Conservation (phyloP, 495 filamentous ascomycete genomes). For the Sphaerosporella brunnea region DNA sequence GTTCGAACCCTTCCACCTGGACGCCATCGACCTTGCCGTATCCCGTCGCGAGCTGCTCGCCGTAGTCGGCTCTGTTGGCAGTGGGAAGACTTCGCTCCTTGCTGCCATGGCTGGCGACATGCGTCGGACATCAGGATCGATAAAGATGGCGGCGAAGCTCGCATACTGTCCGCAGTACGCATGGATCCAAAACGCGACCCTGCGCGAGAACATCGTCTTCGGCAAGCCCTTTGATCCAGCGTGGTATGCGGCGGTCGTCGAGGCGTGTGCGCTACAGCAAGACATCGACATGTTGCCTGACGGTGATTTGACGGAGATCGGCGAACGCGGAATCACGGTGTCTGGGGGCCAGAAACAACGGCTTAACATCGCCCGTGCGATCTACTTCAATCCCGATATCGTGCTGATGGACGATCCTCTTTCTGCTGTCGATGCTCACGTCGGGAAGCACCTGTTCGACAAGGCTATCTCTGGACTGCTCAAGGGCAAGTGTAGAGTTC, state of each 20-base stretch:
- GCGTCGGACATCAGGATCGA: constrained; percentile 56
- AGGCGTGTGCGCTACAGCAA: constrained; percentile 49
- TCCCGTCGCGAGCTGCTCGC: constrained; percentile 72
- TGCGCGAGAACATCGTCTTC: constrained; percentile 79
- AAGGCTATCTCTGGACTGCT: constrained; percentile 81
- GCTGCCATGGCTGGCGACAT: constrained; percentile 88
- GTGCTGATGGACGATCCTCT: constrained; percentile 74
- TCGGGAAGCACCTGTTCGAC: constrained; percentile 89
- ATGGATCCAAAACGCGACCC: constrained; percentile 87
- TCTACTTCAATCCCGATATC: constrained; percentile 68
- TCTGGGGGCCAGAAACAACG: constrained; percentile 75
- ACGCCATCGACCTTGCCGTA: constrained; percentile 53
- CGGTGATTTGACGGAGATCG: constrained; percentile 57
- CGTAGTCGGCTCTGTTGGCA: constrained; percentile 80
- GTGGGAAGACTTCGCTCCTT: constrained; percentile 80
- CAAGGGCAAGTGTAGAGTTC: constrained; percentile 70
- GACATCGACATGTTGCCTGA: constrained; percentile 62
- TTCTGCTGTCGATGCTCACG: constrained; percentile 70
- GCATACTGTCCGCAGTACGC: constrained; percentile 92
- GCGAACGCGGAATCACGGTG: constrained; percentile 62
- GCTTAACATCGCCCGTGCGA: constrained; percentile 66
- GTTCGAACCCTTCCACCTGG: constrained; percentile 52
- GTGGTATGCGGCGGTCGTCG: constrained; percentile 46
- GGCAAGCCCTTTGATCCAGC: constrained; percentile 52
- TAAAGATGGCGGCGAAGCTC: constrained; percentile 56